A percentile compares a stretch with the other conserved stretches of the same genome.
Conservation (phyloP, 352 stramenopile species). For the Phytopythium cucurbitacearum region DNA sequence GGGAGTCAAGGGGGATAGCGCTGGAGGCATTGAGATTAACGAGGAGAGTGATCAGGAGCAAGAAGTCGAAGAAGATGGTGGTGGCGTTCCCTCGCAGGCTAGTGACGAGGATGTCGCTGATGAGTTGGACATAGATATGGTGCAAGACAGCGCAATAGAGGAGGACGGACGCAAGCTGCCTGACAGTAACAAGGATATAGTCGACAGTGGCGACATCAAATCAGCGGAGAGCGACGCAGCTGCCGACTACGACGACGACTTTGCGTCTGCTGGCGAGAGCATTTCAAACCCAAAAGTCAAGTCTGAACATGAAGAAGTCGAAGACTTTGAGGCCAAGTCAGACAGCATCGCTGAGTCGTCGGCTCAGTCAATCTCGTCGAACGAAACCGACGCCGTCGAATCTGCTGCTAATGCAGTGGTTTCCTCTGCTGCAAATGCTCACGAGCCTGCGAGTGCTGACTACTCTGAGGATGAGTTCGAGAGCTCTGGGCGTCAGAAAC, state of each 20-base stretch:
- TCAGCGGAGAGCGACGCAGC: constrained; percentile 22
- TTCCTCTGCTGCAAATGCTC: no score
- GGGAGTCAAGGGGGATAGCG: not conserved
- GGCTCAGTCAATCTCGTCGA: no score
- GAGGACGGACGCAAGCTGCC: no score
- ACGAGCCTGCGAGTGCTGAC: not conserved
- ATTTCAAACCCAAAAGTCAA: not conserved
- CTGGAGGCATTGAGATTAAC: not conserved
- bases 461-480: constrained; percentile 24
- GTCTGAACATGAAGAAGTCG: constrained; percentile 7
- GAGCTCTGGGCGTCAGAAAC: constrained; percentile 5
- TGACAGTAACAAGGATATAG: constrained; percentile 1
- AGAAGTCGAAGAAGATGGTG: constrained; percentile 1
- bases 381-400: not conserved
- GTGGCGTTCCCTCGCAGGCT: no score
- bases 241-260: constrained; percentile 37
- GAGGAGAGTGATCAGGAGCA: constrained; percentile 6
- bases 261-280: constrained; percentile 25
- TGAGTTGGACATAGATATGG: no score
- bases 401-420: no score
- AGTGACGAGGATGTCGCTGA: no score
- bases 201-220: not conserved
- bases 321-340: not conserved
- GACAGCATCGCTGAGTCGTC: no score
- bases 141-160: no score